Evolutionary conservation across 2,329 filamentous ascomycete genomes (phyloP).

Genomic region (Ophiosphaerella narmari): DNA sequence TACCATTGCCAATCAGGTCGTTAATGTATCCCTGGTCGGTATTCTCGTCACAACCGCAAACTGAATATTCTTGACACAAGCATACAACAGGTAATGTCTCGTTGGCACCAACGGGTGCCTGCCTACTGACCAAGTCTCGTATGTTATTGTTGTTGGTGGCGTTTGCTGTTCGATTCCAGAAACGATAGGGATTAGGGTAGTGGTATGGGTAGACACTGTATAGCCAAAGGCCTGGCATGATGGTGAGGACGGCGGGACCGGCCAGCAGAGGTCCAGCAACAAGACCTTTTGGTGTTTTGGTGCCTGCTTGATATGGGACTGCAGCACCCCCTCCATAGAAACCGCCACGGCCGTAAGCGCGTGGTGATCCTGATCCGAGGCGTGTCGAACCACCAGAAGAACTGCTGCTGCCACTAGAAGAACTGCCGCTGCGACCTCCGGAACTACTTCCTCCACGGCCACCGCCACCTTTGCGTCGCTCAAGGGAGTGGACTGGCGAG

Average conservation of each 20-base stretch:
- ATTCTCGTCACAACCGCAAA: slow-evolving; percentile 73
- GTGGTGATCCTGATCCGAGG: slow-evolving; percentile 62
- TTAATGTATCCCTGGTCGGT: slow-evolving; percentile 63
- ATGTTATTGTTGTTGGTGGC: slow-evolving; percentile 48
- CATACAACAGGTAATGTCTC: slow-evolving; percentile 66
- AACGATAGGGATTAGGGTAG: slow-evolving; percentile 62
- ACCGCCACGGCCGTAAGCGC: slow-evolving; percentile 63
- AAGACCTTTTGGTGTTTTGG: slow-evolving; percentile 55
- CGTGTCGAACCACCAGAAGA: slow-evolving; percentile 49
- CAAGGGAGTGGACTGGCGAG: slow-evolving; percentile 39
- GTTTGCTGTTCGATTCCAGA: slow-evolving; percentile 51
- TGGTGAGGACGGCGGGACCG: slow-evolving; percentile 52
- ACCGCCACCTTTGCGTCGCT: slow-evolving; percentile 46
- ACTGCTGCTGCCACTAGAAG: slow-evolving; percentile 14
- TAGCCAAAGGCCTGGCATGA: slow-evolving; percentile 70
- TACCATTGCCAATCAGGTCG: slow-evolving; percentile 61
- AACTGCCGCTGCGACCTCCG: slow-evolving; percentile 12
- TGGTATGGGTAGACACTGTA: slow-evolving; percentile 66
- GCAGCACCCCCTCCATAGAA: slow-evolving; percentile 68
- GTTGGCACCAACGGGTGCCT: slow-evolving; percentile 48
- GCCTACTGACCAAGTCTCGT: background rate
- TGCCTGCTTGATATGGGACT: slow-evolving; percentile 65
- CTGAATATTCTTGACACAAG: slow-evolving; percentile 60
- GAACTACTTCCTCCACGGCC: slow-evolving; percentile 24
- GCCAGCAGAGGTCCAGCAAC: slow-evolving; percentile 55